These are phyloP conservation scores for Penicillium turbatum DNA, from an alignment of 495 filamentous ascomycete species.

Conservation along the genomic window DNA sequence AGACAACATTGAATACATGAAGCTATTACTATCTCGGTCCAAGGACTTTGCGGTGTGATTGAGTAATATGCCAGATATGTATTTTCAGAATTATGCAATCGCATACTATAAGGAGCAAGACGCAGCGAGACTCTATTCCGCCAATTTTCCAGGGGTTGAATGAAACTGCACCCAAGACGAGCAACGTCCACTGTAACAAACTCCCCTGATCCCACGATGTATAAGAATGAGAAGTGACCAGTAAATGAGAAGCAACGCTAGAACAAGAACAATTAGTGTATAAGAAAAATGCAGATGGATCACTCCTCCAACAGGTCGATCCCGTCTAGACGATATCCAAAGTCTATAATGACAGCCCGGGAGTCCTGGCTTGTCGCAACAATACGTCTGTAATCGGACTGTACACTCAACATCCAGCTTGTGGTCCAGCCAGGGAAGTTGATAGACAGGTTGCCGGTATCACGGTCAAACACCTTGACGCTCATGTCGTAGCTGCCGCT, in stretches of 20 bases:
- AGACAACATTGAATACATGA: background rate
- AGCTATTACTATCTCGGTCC: background rate
- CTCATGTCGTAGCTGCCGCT: slow-evolving; percentile 91
- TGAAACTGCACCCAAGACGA: slow-evolving; percentile 3
- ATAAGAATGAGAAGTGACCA: slow-evolving; percentile 10
- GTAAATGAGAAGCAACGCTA: slow-evolving; percentile 15
- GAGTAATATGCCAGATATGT: background rate
- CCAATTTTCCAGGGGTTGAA: background rate
- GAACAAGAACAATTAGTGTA: slow-evolving; percentile 13
- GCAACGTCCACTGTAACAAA: background rate
- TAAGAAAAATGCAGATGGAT: slow-evolving; percentile 15
- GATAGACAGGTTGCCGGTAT: slow-evolving; percentile 64
- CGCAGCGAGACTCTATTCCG: slow-evolving; percentile 8
- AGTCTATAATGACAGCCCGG: slow-evolving; percentile 85
- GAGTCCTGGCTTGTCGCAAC: slow-evolving; percentile 92
- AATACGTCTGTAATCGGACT: slow-evolving; percentile 89
- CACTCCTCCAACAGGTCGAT: slow-evolving; percentile 47
- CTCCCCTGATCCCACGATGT: slow-evolving; percentile 19
- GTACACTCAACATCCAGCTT: slow-evolving; percentile 93
- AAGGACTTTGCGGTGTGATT: too few species aligned
- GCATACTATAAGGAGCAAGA: background rate
- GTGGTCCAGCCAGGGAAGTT: slow-evolving; percentile 86
- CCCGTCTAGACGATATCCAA: slow-evolving; percentile 48
- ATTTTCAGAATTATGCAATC: background rate
- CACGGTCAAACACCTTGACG: slow-evolving; percentile 86